phyloP scores from a whole-genome alignment of 2,329 filamentous ascomycete genomes.

The Fusarium paranaense region DNA sequence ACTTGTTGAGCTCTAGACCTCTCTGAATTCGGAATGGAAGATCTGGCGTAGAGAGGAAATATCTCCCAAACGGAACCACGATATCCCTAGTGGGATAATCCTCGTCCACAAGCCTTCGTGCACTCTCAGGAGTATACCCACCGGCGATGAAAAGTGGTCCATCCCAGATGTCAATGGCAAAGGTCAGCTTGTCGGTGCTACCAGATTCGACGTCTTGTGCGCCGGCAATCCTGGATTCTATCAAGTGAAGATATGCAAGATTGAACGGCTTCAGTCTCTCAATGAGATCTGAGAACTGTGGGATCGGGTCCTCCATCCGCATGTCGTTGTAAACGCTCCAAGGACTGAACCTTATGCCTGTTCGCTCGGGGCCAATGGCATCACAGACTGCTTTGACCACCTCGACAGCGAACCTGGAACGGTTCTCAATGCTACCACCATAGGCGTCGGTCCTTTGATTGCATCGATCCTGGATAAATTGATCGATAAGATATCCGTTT shows the following conservation, averaged over 20 bases:
- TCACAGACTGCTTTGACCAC: slow-evolving; percentile 39
- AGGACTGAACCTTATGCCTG: slow-evolving; percentile 67
- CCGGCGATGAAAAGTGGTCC: not conserved
- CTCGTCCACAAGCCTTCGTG: slow-evolving; percentile 18
- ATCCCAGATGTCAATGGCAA: not conserved
- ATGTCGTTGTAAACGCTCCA: slow-evolving; percentile 71
- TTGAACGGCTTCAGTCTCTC: not conserved
- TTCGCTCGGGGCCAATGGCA: slow-evolving; percentile 60
- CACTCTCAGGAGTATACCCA: not conserved
- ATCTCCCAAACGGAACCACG: slow-evolving; percentile 5
- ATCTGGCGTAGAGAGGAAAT: slow-evolving; percentile 5
- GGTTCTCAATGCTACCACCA: slow-evolving; percentile 61
- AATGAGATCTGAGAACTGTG: slow-evolving; percentile 70
- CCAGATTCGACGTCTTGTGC: not conserved
- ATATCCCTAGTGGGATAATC: slow-evolving; percentile 50
- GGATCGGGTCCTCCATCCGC: slow-evolving; percentile 68
- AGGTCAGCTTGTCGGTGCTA: not conserved
- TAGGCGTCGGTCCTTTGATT: slow-evolving; percentile 63
- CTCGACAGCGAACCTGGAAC: slow-evolving; percentile 55
- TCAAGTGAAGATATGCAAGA: slow-evolving; percentile 4
- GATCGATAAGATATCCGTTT: slow-evolving; percentile 67
- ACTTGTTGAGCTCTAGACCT: not conserved
- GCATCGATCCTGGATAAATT: slow-evolving; percentile 57
- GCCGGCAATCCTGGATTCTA: not conserved
- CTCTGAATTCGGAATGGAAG: not conserved